These are phyloP conservation scores for Reticulascus tulasneorum DNA, from an alignment of 2,329 filamentous ascomycete genomes.

Conservation along the genomic window DNA sequence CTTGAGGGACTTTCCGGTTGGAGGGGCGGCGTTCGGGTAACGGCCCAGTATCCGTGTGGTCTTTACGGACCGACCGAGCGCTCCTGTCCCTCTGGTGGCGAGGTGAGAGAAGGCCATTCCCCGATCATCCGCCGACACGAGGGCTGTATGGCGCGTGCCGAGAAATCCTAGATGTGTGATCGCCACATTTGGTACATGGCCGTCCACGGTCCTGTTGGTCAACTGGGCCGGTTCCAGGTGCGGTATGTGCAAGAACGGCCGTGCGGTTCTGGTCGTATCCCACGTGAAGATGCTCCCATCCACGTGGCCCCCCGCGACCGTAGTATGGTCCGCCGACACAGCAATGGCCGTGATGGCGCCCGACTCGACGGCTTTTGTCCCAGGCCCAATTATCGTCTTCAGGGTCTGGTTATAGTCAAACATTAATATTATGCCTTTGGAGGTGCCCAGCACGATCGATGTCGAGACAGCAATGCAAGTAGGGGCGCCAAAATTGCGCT, in stretches of 20 bases:
- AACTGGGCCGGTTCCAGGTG: conserved; percentile 65
- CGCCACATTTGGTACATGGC: conserved; percentile 73
- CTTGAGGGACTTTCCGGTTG: conserved; percentile 66
- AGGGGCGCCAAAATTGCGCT: conserved; percentile 85
- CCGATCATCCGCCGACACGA: conserved; percentile 89
- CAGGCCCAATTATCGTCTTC: conserved; percentile 88
- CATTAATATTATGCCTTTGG: conserved; percentile 88
- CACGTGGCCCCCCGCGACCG: conserved; percentile 83
- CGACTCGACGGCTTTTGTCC: conserved; percentile 90
- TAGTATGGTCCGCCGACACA: conserved; percentile 89
- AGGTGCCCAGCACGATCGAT: conserved; percentile 84
- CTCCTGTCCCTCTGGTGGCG: conserved; percentile 83
- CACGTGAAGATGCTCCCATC: conserved; percentile 94
- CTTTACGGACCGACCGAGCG: conserved; percentile 80
- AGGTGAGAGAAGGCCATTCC: conserved; percentile 99
- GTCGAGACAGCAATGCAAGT: conserved; percentile 88
- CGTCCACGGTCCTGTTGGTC: conserved; percentile 67
- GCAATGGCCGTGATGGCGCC: conserved; percentile 83
- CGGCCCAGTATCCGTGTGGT: conserved; percentile 87
- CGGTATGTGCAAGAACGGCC: conserved; percentile 84
- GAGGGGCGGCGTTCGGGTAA: conserved; percentile 70
- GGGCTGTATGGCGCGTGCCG: conserved; percentile 85
- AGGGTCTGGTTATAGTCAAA: conserved; percentile 97
- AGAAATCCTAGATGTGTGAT: conserved; percentile 93
- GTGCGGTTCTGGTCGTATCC: conserved; percentile 79